Evolutionary conservation across 352 stramenopile species (phyloP), one percentile per base, ranked within the genome.

Genomic region (Aphanomyces euteiches): DNA sequence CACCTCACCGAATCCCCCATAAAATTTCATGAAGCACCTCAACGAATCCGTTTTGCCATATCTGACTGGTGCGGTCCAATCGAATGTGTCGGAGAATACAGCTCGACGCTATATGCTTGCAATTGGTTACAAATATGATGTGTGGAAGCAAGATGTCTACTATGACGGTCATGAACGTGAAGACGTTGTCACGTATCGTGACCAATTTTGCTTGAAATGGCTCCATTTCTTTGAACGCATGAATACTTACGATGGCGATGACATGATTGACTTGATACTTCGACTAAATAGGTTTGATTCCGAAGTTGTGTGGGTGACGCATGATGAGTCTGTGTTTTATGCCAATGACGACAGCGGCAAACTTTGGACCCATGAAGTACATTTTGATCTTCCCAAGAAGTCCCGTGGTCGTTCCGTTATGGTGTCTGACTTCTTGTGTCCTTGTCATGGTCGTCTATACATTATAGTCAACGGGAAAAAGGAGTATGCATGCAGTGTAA

Each of bases 381-480:
- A 63, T 15, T 13, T 39, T 19, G 56, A 63, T 43, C 12, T 63
- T 15, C 19, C 19, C 21, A 63, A 63, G 28, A 63, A 19, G 36
- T 28, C 17, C 10, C 56, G 56, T 7, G 56, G 56, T 19, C 50
- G 50, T 12, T 58, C 50, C 1, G 36, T 58, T 36, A 58, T 58
- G 50, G 50, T 58, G 21, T 39, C 56, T 45, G 56, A 63, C 36
- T 63, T 63, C 19, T 37, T 65, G 8, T 65, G 57, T 37, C 19
- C 28, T 28, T 28, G 28, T 28, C 28, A 28, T 2, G 28, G 28
- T 28, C 57, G 57, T 17, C 15, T 65, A 40, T 41, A 36, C 15
- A 41, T 65, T 1, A 0, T 15, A 13, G 7, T 19, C 3, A 40
- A 19, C 13, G 36, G 12, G 21, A 40, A 17, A 38, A 17, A 47